Base-by-base conservation (phyloP, 441 rosid genomes). In the Viola pubescens region DNA sequence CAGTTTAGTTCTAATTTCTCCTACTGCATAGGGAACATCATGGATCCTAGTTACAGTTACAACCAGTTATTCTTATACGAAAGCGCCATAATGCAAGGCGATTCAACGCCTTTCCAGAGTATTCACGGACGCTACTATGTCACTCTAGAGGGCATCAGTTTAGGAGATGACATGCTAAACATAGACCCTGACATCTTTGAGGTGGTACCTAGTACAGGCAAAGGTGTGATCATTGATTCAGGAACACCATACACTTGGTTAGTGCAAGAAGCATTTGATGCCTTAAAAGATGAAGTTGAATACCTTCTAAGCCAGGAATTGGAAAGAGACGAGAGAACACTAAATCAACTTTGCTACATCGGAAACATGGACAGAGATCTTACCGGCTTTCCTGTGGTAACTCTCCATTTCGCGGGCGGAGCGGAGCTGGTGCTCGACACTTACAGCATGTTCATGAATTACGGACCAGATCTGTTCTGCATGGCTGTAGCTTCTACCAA, bases 11-110 rank as follows among this genome's bases (percentile, higher is more conserved):
- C 9, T 34, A 57, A 16, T 12, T 85, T 87, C 67, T 82, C 88
- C 4, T 84, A 85, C 43, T 85, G 87, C 62, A 69, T 85, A 6
- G 84, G 89, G 2, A 72, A 54, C 48, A 11, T 79, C 44, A 45
- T 38, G 19, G 80, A 83, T 58, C 77, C 71, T 0, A 26, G 42
- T 4, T 77, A 80, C 48, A 16, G 40, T 9, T 70, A 73, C 41
- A 79, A 81, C 59, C 64, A 57, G 42, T 60, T 85, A 44, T 58
- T 65, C 11, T 53, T 83, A 14, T 89, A 88, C 0, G 58, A 76
- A 0, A 78, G 64, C 0, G 82, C 82, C 0, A 69, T 9, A 9
- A 37, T 60, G 4, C 70, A 82, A 75, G 91, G 89, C 0, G 19
- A 11, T 12, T 7, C 52, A 4, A 48, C 26, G 6, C 52, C 52